A percentile compares a stretch with the other conserved stretches of the same genome.
These are phyloP conservation scores for Colletotrichum tofieldiae DNA, from an alignment of 2,329 filamentous ascomycete genomes.

Conservation along the genomic window DNA sequence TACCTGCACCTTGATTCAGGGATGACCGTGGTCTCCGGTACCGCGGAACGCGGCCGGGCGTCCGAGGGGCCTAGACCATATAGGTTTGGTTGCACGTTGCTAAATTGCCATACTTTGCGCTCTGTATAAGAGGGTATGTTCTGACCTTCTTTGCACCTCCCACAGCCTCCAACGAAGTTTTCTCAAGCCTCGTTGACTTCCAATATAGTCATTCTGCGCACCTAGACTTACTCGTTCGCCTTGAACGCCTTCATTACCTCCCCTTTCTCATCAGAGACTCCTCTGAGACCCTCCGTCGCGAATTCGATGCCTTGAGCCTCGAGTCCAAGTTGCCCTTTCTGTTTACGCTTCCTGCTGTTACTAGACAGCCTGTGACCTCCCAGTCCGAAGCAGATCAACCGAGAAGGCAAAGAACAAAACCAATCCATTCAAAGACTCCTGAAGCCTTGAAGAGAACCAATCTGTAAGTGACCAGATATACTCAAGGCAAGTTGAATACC, in stretches of 20 bases:
- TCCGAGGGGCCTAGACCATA: slow-evolving; percentile 15
- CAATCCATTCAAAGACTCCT: neutral
- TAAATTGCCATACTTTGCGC: neutral
- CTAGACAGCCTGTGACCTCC: slow-evolving; percentile 43
- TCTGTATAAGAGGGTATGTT: neutral
- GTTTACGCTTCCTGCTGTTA: slow-evolving; percentile 44
- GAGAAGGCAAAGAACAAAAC: slow-evolving; percentile 2
- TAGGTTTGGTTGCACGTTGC: neutral
- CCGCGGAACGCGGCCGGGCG: slow-evolving; percentile 38
- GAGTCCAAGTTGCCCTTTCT: slow-evolving; percentile 15
- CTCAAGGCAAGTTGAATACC: too few species aligned
- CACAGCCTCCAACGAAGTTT: neutral
- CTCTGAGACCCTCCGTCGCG: slow-evolving; percentile 4
- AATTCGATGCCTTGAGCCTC: slow-evolving; percentile 41
- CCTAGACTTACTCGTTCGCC: neutral
- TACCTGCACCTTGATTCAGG: slow-evolving; percentile 4
- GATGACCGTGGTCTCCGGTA: slow-evolving; percentile 25
- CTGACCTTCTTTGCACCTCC: neutral
- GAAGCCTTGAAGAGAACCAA: neutral
- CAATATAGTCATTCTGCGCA: neutral
- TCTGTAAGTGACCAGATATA: neutral
- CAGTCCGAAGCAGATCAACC: slow-evolving; percentile 39
- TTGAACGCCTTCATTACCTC: neutral
- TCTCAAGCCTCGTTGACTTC: neutral
- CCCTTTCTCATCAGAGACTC: slow-evolving; percentile 4